Evolutionary conservation across 345 rosid species (phyloP).

Genomic region (Combretum micranthum): DNA sequence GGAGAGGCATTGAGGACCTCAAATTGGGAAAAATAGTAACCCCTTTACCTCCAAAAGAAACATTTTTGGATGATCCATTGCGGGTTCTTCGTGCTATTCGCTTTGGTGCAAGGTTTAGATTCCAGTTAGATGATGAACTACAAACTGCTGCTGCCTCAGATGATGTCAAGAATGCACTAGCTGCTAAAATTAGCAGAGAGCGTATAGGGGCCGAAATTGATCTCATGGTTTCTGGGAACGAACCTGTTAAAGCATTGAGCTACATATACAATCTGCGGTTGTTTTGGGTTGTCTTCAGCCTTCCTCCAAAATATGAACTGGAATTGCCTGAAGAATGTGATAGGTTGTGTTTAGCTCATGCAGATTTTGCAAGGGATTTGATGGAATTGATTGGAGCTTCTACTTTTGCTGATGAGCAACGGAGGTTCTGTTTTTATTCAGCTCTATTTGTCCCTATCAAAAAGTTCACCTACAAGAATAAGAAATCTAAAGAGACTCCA

Average conservation of each 20-base stretch:
- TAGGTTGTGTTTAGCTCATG: conserved; percentile 58
- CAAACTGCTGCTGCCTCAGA: conserved; percentile 65
- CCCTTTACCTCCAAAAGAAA: conserved; percentile 77
- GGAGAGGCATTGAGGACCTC: conserved; percentile 82
- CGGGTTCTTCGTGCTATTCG: conserved; percentile 97
- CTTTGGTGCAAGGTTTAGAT: conserved; percentile 89
- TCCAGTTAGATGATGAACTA: conserved; percentile 64
- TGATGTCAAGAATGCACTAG: conserved; percentile 79
- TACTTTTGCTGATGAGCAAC: conserved; percentile 53
- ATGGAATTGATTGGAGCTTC: conserved; percentile 44
- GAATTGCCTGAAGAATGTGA: conserved; percentile 44
- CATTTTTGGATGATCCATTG: conserved; percentile 93
- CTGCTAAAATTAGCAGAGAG: conserved; percentile 83
- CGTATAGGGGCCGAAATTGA: conserved; percentile 91
- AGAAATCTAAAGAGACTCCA: conserved; percentile 66
- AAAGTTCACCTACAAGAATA: conserved; percentile 40
- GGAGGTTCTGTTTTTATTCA: conserved; percentile 67
- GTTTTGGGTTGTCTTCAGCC: conserved; percentile 59
- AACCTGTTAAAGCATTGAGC: conserved; percentile 66
- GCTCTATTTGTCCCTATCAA: conserved; percentile 80
- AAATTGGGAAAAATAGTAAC: conserved; percentile 79
- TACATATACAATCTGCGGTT: conserved; percentile 49
- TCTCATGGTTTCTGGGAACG: conserved; percentile 77
- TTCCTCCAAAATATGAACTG: conserved; percentile 52
- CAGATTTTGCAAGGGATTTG: conserved; percentile 66